phyloP scores from a whole-genome alignment of 495 filamentous ascomycete species.

The Echria macrotheca region DNA sequence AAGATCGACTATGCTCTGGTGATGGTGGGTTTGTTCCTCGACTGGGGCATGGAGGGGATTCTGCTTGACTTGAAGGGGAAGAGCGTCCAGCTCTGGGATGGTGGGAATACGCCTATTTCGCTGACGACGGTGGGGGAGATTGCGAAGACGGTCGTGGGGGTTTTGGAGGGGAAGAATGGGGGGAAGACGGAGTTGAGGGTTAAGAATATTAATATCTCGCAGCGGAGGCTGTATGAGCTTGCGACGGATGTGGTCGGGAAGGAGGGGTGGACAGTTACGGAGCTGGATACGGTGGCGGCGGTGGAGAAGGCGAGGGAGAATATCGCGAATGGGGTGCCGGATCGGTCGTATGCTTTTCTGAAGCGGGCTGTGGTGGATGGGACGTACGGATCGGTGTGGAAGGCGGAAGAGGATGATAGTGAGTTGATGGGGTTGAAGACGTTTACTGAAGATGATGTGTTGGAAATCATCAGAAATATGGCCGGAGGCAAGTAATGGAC shows the following conservation, averaged over 20 bases:
- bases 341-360: background rate
- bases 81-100: conserved; percentile 38
- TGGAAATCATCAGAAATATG: background rate
- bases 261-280: background rate
- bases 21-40: conserved; percentile 38
- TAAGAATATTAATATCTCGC: background rate
- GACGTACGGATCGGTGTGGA: conserved; percentile 6
- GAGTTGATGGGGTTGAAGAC: conserved; percentile 3
- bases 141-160: conserved; percentile 37
- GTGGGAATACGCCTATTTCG: conserved; percentile 40
- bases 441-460: conserved; percentile 7
- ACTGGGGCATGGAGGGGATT: conserved; percentile 34
- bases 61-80: conserved; percentile 33
- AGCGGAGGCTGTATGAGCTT: background rate
- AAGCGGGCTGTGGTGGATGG: conserved; percentile 2
- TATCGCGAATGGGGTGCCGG: background rate
- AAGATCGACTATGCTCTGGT: conserved; percentile 43
- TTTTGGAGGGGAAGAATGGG: conserved; percentile 36
- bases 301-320: background rate
- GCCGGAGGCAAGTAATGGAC: background rate
- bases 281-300: background rate
- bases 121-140: conserved; percentile 33
- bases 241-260: background rate
- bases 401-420: conserved; percentile 8
- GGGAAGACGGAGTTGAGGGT: conserved; percentile 33